Evolutionary conservation across 2,329 filamentous ascomycete genomes (phyloP).

Genomic region (Colletotrichum godetiae): DNA sequence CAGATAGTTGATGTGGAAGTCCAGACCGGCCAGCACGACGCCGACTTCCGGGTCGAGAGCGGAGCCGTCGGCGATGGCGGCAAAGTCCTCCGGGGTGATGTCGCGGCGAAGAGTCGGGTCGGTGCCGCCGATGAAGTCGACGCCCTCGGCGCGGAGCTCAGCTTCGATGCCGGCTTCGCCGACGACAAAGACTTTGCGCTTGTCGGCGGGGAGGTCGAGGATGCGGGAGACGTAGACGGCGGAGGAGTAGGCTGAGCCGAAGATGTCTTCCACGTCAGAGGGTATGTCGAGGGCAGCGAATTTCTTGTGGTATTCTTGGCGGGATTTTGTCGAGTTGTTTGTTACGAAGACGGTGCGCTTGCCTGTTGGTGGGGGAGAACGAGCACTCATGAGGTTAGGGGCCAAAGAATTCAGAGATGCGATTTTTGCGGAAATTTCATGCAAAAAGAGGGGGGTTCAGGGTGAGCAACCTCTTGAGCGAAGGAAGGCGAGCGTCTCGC

Average conservation of each 20-base stretch:
- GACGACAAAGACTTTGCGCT: slow-evolving; percentile 94
- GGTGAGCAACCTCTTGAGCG: slow-evolving; percentile 76
- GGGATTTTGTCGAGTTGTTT: slow-evolving; percentile 98
- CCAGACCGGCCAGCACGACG: slow-evolving; percentile 87
- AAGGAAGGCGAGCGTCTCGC: slow-evolving; percentile 86
- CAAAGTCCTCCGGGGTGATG: slow-evolving; percentile 84
- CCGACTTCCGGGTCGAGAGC: slow-evolving; percentile 88
- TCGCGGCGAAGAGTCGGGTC: slow-evolving; percentile 82
- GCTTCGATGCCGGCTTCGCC: slow-evolving; percentile 93
- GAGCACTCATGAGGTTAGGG: slow-evolving; percentile 17
- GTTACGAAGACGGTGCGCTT: slow-evolving; percentile 97
- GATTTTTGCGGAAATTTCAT: not conserved
- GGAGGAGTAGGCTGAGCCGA: slow-evolving; percentile 94
- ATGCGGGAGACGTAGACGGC: slow-evolving; percentile 97
- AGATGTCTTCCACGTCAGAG: slow-evolving; percentile 87
- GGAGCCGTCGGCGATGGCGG: slow-evolving; percentile 78
- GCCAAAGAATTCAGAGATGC: not conserved
- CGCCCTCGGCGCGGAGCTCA: slow-evolving; percentile 82
- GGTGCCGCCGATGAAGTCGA: slow-evolving; percentile 87
- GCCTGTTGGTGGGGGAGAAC: slow-evolving; percentile 59
- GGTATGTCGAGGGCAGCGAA: slow-evolving; percentile 85
- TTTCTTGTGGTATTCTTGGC: slow-evolving; percentile 92
- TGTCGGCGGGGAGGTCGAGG: slow-evolving; percentile 79
- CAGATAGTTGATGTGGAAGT: slow-evolving; percentile 95
- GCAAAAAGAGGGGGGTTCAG: slow-evolving; percentile 15